These are phyloP conservation scores for Lachancea sp. DNA, from an alignment of 805 yeast genomes.

Conservation along the genomic window DNA sequence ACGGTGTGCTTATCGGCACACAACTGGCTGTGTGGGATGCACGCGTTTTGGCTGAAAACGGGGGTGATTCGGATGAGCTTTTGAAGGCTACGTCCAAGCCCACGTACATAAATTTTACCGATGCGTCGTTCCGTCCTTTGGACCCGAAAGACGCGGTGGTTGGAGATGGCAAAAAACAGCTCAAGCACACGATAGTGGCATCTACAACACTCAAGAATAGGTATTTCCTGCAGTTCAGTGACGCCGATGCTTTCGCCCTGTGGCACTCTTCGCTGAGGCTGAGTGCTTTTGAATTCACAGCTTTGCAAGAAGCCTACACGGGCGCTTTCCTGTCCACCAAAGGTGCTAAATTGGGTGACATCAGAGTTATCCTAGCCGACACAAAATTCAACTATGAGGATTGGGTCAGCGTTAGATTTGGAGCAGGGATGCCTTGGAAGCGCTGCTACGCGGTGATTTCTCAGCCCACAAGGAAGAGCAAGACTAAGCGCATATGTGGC, in stretches of 20 bases:
- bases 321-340: conserved; percentile 90
- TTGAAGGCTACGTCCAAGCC: conserved; percentile 66
- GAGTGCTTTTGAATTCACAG: conserved; percentile 70
- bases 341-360: conserved; percentile 82
- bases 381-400: conserved; percentile 84
- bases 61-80: conserved; percentile 39
- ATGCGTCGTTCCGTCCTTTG: conserved; percentile 75
- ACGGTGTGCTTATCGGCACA: conserved; percentile 84
- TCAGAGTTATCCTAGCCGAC: conserved; percentile 75
- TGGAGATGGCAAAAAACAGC: conserved; percentile 38
- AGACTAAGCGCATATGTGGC: conserved; percentile 44
- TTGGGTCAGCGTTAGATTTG: conserved; percentile 92
- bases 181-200: conserved; percentile 75
- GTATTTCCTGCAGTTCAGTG: conserved; percentile 69
- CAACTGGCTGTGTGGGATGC: conserved; percentile 93
- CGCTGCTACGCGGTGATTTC: conserved; percentile 87
- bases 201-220: conserved; percentile 91
- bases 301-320: conserved; percentile 92
- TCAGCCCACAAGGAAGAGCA: conserved; percentile 46
- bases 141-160: conserved; percentile 57
- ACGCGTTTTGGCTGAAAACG: conserved; percentile 46
- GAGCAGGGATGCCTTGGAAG: conserved; percentile 97
- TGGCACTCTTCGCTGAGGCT: conserved; percentile 86
- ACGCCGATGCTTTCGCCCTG: conserved; percentile 52
- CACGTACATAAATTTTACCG: conserved; percentile 83